Percentiles rank a stretch among this genome's conserved stretches.
phyloP scores from a whole-genome alignment of 2,329 filamentous ascomycete species.

The Capronia epimyces region DNA sequence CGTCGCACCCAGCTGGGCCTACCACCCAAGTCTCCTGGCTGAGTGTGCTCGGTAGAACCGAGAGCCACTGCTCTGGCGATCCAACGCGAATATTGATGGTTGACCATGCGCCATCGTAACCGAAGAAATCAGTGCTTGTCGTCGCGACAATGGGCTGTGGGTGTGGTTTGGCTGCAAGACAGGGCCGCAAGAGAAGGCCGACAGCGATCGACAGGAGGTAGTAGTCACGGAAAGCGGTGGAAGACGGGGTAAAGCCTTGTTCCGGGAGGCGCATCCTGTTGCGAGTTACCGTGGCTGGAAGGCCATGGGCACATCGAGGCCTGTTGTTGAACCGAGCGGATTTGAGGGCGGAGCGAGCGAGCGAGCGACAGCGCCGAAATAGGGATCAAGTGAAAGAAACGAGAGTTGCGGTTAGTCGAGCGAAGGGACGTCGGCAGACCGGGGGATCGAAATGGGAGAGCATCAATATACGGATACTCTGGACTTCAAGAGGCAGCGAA shows the following conservation, averaged over 20 bases:
- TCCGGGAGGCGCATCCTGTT: conserved; percentile 10
- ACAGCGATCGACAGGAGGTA: conserved; percentile 3
- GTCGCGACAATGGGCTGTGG: conserved; percentile 22
- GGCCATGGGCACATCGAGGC: conserved; percentile 4
- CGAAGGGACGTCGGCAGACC: too few relatives aligned
- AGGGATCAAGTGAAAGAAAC: too few relatives aligned
- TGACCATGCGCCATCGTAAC: conserved; percentile 33
- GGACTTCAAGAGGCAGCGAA: too few relatives aligned
- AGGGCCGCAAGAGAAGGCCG: conserved; percentile 1
- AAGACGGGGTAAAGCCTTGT: neutral
- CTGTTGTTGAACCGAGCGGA: neutral
- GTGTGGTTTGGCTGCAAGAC: neutral
- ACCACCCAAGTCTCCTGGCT: conserved; percentile 32
- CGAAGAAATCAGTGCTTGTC: conserved; percentile 24
- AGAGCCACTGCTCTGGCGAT: conserved; percentile 31
- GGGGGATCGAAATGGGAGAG: too few relatives aligned
- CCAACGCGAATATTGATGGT: conserved; percentile 31
- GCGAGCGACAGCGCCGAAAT: too few relatives aligned
- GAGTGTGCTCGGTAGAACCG: conserved; percentile 32
- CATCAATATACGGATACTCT: too few relatives aligned
- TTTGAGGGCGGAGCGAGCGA: neutral
- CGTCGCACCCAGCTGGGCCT: conserved; percentile 31
- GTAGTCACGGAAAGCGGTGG: neutral
- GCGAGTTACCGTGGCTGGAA: neutral
- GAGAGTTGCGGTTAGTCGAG: too few relatives aligned